Conservation (phyloP, 176 grass and related monocot species). For the Oryza glumipatula region DNA sequence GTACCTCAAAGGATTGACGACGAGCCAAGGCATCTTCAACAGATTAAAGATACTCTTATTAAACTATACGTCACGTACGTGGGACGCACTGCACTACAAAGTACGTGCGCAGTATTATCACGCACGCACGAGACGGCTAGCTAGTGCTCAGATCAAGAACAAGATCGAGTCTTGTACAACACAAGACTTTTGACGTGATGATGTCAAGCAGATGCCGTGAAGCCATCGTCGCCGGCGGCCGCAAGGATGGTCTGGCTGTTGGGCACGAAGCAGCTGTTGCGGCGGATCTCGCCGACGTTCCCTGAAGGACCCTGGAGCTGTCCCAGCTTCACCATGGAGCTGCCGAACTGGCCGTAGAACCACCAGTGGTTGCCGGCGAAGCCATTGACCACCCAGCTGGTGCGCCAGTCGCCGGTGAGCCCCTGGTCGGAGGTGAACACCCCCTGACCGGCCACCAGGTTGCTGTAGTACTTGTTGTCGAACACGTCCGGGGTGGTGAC, state of each 20-base stretch:
- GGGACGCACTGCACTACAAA: no score
- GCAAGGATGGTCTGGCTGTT: slow-evolving; percentile 15
- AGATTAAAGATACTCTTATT: background rate
- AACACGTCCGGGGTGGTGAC: slow-evolving; percentile 21
- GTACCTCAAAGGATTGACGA: background rate
- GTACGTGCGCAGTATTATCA: no score
- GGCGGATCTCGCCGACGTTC: slow-evolving; percentile 51
- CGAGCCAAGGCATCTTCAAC: background rate
- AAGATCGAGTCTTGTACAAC: no score
- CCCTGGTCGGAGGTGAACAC: slow-evolving; percentile 55
- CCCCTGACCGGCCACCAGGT: slow-evolving; percentile 31
- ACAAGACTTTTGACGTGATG: background rate
- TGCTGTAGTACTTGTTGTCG: slow-evolving; percentile 58
- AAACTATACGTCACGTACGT: background rate
- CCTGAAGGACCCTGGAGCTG: slow-evolving; percentile 31
- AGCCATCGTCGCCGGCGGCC: background rate
- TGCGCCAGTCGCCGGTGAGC: slow-evolving; percentile 4
- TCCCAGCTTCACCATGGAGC: slow-evolving; percentile 55
- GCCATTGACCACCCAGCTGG: slow-evolving; percentile 1
- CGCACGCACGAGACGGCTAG: no score
- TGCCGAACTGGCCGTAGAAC: slow-evolving; percentile 56
- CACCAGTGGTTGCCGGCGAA: slow-evolving; percentile 40
- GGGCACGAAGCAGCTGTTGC: slow-evolving; percentile 33
- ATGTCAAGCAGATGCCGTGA: slow-evolving; percentile 13
- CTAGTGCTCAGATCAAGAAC: no score